Evolutionary conservation across 139 green algal species (phyloP).

Genomic region (Desmodesmus armatus): DNA sequence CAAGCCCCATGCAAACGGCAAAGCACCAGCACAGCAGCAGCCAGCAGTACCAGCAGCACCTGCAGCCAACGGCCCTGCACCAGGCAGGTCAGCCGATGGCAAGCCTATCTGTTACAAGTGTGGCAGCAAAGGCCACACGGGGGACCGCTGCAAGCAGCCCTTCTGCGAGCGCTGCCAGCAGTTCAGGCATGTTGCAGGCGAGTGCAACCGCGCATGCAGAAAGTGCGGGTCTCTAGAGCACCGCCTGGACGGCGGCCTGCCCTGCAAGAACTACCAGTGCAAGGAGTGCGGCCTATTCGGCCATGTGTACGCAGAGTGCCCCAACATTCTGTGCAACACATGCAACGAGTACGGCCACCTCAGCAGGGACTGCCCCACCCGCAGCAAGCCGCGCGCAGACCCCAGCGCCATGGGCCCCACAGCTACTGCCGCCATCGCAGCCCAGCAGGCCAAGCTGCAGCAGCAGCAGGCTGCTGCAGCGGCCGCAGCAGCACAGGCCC

Average conservation of each 20-base stretch:
- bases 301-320: slow-evolving; percentile 43
- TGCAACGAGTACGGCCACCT: slow-evolving; percentile 38
- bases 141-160: slow-evolving; percentile 40
- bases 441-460: not conserved
- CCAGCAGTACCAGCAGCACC: slow-evolving; percentile 7
- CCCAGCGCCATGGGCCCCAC: not conserved
- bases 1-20: not conserved
- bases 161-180: slow-evolving; percentile 38
- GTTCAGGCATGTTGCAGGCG: slow-evolving; percentile 35
- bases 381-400: not conserved
- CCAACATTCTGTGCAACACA: slow-evolving; percentile 40
- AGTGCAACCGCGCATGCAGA: slow-evolving; percentile 28
- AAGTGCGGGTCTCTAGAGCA: slow-evolving; percentile 38
- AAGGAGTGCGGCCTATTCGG: slow-evolving; percentile 42
- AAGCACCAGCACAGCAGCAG: not conserved
- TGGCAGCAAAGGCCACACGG: slow-evolving; percentile 31
- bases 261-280: slow-evolving; percentile 46
- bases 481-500: not conserved
- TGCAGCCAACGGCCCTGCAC: slow-evolving; percentile 5
- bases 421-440: not conserved
- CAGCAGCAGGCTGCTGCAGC: slow-evolving; percentile 17
- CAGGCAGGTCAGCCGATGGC: slow-evolving; percentile 21
- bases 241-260: slow-evolving; percentile 33
- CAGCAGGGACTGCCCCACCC: slow-evolving; percentile 1
- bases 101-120: slow-evolving; percentile 33